phyloP scores from a whole-genome alignment of 371 early-diverging fungal species.

The Actinomortierella wolfii region DNA sequence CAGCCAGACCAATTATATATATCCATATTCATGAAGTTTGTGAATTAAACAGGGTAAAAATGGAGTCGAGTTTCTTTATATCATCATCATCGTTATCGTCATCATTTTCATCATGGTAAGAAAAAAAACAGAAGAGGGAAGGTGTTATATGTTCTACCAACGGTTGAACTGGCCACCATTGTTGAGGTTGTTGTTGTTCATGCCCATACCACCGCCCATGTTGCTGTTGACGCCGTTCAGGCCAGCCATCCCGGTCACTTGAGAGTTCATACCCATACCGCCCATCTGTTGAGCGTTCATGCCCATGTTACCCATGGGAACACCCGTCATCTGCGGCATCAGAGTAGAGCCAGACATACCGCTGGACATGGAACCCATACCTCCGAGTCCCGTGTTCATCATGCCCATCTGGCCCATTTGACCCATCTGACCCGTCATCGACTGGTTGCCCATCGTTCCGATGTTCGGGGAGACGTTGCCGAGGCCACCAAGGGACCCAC shows the following conservation, averaged over 20 bases:
- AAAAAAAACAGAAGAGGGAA: not conserved
- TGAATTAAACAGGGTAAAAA: no score
- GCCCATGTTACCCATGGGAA: not conserved
- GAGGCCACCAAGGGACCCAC: slow-evolving; percentile 2
- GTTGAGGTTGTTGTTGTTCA: not conserved
- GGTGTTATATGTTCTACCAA: not conserved
- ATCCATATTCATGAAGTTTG: no score
- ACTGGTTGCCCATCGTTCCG: no score
- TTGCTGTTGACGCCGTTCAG: not conserved
- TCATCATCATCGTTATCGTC: no score
- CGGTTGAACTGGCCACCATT: slow-evolving; percentile 37
- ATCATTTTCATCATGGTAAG: no score
- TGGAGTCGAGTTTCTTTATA: no score
- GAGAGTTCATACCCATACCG: not conserved
- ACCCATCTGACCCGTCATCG: not conserved
- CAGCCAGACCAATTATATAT: no score
- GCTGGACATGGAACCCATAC: slow-evolving; percentile 3
- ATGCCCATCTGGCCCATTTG: slow-evolving; percentile 1
- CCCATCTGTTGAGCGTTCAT: slow-evolving; percentile 10
- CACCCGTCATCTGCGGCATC: no score
- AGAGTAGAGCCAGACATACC: no score
- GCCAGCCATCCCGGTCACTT: no score
- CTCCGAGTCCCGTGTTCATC: slow-evolving; percentile 7
- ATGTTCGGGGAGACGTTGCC: slow-evolving; percentile 5
- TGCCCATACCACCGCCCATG: slow-evolving; percentile 1